A percentile compares a stretch with the other conserved stretches of the same genome.
Conservation (phyloP, 208 protist species). For the Trichomonas tenax region DNA sequence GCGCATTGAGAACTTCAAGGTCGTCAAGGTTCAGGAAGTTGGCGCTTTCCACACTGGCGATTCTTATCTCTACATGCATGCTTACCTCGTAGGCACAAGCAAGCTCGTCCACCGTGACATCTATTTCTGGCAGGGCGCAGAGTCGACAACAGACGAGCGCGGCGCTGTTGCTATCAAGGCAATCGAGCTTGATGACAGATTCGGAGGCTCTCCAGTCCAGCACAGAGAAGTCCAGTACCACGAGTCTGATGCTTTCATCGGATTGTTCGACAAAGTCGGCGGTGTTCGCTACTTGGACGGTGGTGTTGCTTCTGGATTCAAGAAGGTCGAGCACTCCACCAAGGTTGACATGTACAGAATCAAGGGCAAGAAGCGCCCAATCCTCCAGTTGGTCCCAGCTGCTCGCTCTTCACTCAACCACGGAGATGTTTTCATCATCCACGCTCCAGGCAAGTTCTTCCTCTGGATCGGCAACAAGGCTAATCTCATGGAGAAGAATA, state of each 20-base stretch:
- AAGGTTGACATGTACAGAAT: not conserved
- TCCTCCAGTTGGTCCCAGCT: not conserved
- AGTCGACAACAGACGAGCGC: conserved; percentile 36
- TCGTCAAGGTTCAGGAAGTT: not conserved
- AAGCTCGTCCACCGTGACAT: conserved; percentile 23
- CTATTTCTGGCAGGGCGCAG: conserved; percentile 35
- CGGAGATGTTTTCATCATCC: not conserved
- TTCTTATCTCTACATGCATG: conserved; percentile 31
- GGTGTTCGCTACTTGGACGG: not conserved
- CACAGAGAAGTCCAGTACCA: conserved; percentile 38
- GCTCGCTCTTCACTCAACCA: not conserved
- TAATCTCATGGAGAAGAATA: not conserved
- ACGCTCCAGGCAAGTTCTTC: not conserved
- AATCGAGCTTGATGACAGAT: conserved; percentile 44
- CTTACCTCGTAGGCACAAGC: not conserved
- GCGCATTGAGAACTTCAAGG: conserved; percentile 35
- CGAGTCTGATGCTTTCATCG: conserved; percentile 28
- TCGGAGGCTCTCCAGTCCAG: conserved; percentile 37
- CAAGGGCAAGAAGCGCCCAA: not conserved
- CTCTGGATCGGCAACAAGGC: not conserved
- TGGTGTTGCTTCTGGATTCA: not conserved
- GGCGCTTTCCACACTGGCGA: conserved; percentile 31
- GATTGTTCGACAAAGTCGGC: conserved; percentile 20
- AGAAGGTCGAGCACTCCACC: not conserved
- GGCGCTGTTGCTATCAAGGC: conserved; percentile 42